A percentile compares a stretch with the other conserved stretches of the same genome.
Evolutionary conservation across 148 eudicot genomes (phyloP).

Genomic region (Fagopyrum homotropicum): DNA sequence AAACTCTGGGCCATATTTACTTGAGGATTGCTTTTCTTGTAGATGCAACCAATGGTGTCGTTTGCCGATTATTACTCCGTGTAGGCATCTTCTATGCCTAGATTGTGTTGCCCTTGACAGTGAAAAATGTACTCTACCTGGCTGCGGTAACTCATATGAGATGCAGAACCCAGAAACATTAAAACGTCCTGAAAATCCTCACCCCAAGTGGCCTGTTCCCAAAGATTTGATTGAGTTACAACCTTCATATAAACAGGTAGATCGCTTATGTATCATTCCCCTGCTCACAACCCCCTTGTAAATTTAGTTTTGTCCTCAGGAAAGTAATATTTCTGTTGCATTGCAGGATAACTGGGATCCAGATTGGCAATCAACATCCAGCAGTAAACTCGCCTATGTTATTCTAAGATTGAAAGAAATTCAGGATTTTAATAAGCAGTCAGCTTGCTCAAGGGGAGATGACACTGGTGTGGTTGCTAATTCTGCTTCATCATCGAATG

Average conservation of each 20-base stretch:
- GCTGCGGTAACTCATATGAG: constrained; percentile 73
- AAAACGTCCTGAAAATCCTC: constrained; percentile 87
- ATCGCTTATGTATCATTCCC: constrained; percentile 7
- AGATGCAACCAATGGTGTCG: constrained; percentile 98
- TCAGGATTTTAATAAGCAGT: constrained; percentile 37
- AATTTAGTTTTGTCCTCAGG: not conserved
- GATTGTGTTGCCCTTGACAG: constrained; percentile 84
- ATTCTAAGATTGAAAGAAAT: constrained; percentile 64
- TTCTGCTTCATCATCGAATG: constrained; percentile 14
- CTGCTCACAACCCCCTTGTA: not conserved
- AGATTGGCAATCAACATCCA: constrained; percentile 98
- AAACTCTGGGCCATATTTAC: not conserved
- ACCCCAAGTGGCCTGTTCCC: constrained; percentile 99
- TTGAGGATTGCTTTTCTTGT: constrained; percentile 17
- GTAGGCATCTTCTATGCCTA: constrained; percentile 88
- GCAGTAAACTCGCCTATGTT: constrained; percentile 92
- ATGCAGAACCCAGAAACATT: constrained; percentile 91
- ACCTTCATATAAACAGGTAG: constrained; percentile 92
- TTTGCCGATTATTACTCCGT: constrained; percentile 87
- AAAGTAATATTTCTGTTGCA: not conserved
- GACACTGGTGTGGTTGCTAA: constrained; percentile 19
- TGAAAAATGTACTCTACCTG: constrained; percentile 67
- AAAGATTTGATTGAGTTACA: constrained; percentile 96
- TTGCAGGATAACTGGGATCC: constrained; percentile 96
- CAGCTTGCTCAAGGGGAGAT: constrained; percentile 21